Conservation (phyloP, 345 rosid species). For the Erodium maritimum region DNA sequence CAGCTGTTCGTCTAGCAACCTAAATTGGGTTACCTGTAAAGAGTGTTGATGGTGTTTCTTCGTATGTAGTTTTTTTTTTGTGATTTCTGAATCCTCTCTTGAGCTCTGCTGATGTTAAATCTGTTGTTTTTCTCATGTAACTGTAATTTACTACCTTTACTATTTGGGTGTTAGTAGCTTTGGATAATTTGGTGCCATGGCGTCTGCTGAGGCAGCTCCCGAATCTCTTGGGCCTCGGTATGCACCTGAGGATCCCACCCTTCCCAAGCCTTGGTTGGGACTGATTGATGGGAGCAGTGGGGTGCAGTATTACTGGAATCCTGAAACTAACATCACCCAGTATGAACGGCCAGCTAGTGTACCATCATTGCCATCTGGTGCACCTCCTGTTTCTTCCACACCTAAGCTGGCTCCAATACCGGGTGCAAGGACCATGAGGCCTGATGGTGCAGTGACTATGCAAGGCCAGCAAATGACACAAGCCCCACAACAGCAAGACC, state of each 20-base stretch:
- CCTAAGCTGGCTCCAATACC: conserved; percentile 61
- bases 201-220: conserved; percentile 49
- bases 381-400: conserved; percentile 35
- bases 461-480: conserved; percentile 26
- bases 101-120: too few relatives aligned
- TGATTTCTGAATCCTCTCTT: too few relatives aligned
- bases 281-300: conserved; percentile 85
- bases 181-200: conserved; percentile 27
- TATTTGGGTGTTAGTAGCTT: too few relatives aligned
- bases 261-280: conserved; percentile 96
- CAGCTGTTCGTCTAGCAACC: too few relatives aligned
- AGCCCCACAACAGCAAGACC: conserved; percentile 29
- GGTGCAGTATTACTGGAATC: conserved; percentile 82
- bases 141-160: too few relatives aligned
- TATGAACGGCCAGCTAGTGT: conserved; percentile 74
- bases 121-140: too few relatives aligned
- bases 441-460: conserved; percentile 29
- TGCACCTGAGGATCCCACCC: conserved; percentile 90
- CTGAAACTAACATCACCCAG: conserved; percentile 82
- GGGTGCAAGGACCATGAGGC: conserved; percentile 28
- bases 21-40: too few relatives aligned
- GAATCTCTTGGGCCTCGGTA: conserved; percentile 63
- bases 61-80: too few relatives aligned
- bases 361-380: conserved; percentile 49
- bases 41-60: too few relatives aligned